Conservation (phyloP, 1,284 basidiomycete species). For the Ustilago esculenta region DNA sequence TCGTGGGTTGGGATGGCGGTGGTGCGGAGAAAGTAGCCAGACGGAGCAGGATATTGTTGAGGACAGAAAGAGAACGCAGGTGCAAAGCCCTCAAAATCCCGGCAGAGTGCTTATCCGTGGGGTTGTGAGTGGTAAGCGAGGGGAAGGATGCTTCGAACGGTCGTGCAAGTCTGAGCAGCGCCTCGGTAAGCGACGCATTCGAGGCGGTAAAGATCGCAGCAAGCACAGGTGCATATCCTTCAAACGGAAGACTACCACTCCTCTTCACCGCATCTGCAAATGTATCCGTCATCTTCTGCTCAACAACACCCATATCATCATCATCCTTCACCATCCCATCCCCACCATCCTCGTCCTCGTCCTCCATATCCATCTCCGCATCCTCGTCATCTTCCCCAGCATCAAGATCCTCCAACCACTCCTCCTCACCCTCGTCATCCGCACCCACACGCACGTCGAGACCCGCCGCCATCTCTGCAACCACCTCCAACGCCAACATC, state of each 20-base stretch:
- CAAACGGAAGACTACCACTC: conserved; percentile 23
- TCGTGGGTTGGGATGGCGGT: conserved; percentile 57
- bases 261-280: conserved; percentile 47
- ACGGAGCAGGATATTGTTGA: conserved; percentile 54
- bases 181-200: conserved; percentile 6
- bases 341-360: neutral
- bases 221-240: conserved; percentile 28
- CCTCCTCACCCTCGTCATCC: conserved; percentile 20
- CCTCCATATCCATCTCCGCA: conserved; percentile 24
- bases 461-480: conserved; percentile 54
- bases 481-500: conserved; percentile 56
- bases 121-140: conserved; percentile 15
- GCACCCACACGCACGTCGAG: conserved; percentile 20
- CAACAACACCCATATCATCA: conserved; percentile 1
- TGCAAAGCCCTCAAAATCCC: conserved; percentile 36
- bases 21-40: conserved; percentile 51
- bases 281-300: conserved; percentile 13
- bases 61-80: conserved; percentile 53
- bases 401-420: conserved; percentile 37
- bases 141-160: conserved; percentile 47
- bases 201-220: conserved; percentile 1
- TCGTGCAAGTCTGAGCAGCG: conserved; percentile 36
- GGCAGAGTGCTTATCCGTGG: conserved; percentile 1
- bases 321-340: conserved; percentile 3
- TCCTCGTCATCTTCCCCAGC: conserved; percentile 20